phyloP scores from a whole-genome alignment of 768 basidiomycete species.

The Tylopilus sp. region DNA sequence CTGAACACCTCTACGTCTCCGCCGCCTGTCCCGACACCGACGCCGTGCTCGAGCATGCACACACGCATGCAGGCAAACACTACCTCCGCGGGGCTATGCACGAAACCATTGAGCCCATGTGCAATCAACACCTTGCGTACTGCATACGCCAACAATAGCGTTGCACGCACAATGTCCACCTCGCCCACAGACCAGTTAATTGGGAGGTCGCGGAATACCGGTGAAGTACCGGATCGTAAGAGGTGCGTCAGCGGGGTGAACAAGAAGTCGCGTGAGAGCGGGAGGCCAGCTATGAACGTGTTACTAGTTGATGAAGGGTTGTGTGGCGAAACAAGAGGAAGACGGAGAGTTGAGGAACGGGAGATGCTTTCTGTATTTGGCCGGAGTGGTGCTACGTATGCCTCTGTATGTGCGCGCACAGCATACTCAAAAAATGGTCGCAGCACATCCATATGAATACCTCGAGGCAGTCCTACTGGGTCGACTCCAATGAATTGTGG shows the following conservation, averaged over 20 bases:
- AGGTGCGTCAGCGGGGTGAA: slow-evolving; percentile 72
- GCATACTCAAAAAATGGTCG: slow-evolving; percentile 57
- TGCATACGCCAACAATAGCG: slow-evolving; percentile 58
- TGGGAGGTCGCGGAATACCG: slow-evolving; percentile 68
- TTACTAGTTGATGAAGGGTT: not conserved
- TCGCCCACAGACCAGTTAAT: slow-evolving; percentile 76
- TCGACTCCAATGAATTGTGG: slow-evolving; percentile 16
- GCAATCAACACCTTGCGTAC: slow-evolving; percentile 43
- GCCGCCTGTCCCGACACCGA: slow-evolving; percentile 20
- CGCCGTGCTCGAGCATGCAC: slow-evolving; percentile 91
- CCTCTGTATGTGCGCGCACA: slow-evolving; percentile 38
- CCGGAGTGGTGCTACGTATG: slow-evolving; percentile 49
- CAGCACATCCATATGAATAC: slow-evolving; percentile 28
- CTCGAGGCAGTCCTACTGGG: slow-evolving; percentile 18
- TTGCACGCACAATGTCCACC: slow-evolving; percentile 66
- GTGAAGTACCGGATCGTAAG: slow-evolving; percentile 69
- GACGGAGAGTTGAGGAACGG: slow-evolving; percentile 52
- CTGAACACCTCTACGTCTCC: slow-evolving; percentile 68
- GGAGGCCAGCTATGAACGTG: slow-evolving; percentile 35
- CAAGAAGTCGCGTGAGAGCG: slow-evolving; percentile 61
- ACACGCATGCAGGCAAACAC: slow-evolving; percentile 87
- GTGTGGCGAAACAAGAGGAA: slow-evolving; percentile 15
- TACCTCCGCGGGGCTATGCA: slow-evolving; percentile 27
- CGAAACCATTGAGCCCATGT: slow-evolving; percentile 40
- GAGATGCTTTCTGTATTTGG: slow-evolving; percentile 54